Percentiles rank a stretch among this genome's conserved stretches.
These are phyloP conservation scores for Colletotrichum tabaci DNA, from an alignment of 2,329 filamentous ascomycete genomes.

Conservation along the genomic window DNA sequence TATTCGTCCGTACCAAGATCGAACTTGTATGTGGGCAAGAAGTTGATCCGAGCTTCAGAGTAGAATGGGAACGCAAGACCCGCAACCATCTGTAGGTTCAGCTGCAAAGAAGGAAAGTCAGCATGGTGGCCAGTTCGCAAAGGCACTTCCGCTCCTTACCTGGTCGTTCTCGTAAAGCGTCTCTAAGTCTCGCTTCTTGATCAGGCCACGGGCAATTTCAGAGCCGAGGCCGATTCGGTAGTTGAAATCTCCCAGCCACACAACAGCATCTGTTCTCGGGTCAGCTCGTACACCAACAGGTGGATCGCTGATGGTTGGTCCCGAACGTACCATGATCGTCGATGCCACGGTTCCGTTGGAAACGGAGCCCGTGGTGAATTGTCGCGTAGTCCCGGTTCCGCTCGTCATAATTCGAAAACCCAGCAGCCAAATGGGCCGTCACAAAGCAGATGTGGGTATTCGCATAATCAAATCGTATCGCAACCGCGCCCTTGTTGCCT, in stretches of 20 bases:
- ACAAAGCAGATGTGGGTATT: slow-evolving; percentile 96
- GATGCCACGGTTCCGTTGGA: slow-evolving; percentile 91
- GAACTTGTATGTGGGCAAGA: slow-evolving; percentile 96
- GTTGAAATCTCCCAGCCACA: slow-evolving; percentile 99
- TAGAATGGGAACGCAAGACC: slow-evolving; percentile 93
- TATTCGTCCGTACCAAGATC: slow-evolving; percentile 91
- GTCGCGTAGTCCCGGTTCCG: slow-evolving; percentile 93
- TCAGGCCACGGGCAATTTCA: slow-evolving; percentile 82
- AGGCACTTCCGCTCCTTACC: slow-evolving; percentile 56
- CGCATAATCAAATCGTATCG: slow-evolving; percentile 94
- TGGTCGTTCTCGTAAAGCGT: slow-evolving; percentile 93
- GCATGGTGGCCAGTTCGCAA: neutral
- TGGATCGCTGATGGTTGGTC: too few relatives aligned
- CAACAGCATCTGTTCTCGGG: slow-evolving; percentile 72
- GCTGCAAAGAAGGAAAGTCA: slow-evolving; percentile 56
- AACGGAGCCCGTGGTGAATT: slow-evolving; percentile 88
- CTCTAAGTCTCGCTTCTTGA: slow-evolving; percentile 81
- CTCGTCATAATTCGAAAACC: slow-evolving; percentile 97
- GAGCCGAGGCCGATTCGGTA: slow-evolving; percentile 91
- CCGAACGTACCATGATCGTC: slow-evolving; percentile 82
- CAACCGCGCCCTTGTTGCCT: slow-evolving; percentile 97
- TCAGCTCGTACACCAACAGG: slow-evolving; percentile 14
- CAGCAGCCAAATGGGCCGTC: slow-evolving; percentile 95
- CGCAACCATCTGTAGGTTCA: slow-evolving; percentile 97
- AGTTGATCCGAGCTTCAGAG: slow-evolving; percentile 88